Evolutionary conservation across 2,329 filamentous ascomycete genomes (phyloP).

Genomic region (Scytalidium lignicola): DNA sequence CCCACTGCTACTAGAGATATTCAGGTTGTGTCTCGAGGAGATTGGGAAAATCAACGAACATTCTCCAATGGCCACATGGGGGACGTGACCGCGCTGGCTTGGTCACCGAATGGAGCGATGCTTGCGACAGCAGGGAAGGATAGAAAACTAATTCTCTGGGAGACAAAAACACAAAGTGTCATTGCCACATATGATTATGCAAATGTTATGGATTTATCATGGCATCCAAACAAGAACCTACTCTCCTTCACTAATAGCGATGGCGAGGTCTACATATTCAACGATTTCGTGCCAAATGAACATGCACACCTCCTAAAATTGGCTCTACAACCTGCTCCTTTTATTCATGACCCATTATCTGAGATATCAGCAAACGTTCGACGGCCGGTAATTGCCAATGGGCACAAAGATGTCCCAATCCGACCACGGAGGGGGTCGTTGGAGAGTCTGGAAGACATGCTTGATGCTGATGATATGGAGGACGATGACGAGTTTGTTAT

Average conservation of each 20-base stretch:
- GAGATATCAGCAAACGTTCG: conserved; percentile 64
- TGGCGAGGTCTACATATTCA: conserved; percentile 88
- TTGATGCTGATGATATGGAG: conserved; percentile 51
- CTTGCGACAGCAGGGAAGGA: conserved; percentile 67
- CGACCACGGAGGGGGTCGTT: conserved; percentile 56
- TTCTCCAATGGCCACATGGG: conserved; percentile 78
- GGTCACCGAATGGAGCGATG: conserved; percentile 92
- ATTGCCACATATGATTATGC: conserved; percentile 73
- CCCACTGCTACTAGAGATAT: conserved; percentile 79
- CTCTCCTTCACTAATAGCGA: conserved; percentile 89
- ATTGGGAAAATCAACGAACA: conserved; percentile 80
- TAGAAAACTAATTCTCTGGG: conserved; percentile 75
- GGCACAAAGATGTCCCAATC: conserved; percentile 43
- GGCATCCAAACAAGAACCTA: conserved; percentile 87
- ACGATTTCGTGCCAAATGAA: conserved; percentile 59
- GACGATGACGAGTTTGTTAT: conserved; percentile 76
- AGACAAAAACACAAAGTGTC: conserved; percentile 79
- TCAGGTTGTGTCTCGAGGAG: conserved; percentile 78
- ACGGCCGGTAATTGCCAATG: conserved; percentile 46
- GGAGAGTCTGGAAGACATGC: conserved; percentile 78
- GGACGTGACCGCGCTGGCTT: conserved; percentile 80
- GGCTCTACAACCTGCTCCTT: conserved; percentile 68
- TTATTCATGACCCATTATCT: conserved; percentile 73
- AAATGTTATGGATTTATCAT: conserved; percentile 79
- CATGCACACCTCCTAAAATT: conserved; percentile 52